phyloP scores from a whole-genome alignment of 768 basidiomycete species.

The Amanita phalloides region DNA sequence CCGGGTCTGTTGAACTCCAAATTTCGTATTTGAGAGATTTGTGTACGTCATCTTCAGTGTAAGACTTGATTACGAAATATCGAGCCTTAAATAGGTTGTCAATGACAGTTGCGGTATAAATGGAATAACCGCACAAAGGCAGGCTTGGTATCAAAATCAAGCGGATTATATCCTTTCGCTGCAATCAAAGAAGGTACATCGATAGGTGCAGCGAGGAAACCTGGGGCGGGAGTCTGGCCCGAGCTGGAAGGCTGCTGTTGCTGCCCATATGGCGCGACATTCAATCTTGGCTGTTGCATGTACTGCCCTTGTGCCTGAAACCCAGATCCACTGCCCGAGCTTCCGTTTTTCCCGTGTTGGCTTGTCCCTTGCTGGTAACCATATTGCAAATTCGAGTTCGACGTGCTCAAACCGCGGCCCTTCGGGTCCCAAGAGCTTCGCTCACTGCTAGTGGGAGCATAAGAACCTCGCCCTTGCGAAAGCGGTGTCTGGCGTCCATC shows the following conservation, averaged over 20 bases:
- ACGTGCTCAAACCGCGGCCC: slow-evolving; percentile 46
- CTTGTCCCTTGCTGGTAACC: slow-evolving; percentile 38
- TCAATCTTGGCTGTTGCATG: slow-evolving; percentile 37
- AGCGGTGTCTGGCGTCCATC: slow-evolving; percentile 58
- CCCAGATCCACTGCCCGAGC: slow-evolving; percentile 47
- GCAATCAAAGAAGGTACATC: slow-evolving; percentile 82
- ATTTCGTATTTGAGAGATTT: slow-evolving; percentile 97
- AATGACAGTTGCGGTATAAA: slow-evolving; percentile 2
- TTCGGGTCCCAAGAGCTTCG: slow-evolving; percentile 52
- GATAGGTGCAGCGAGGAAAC: slow-evolving; percentile 55
- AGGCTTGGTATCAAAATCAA: slow-evolving; percentile 73
- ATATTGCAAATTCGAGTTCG: slow-evolving; percentile 63
- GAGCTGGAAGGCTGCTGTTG: slow-evolving; percentile 14
- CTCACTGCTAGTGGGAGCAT: slow-evolving; percentile 7
- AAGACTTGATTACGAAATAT: slow-evolving; percentile 97
- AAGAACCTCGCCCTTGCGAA: slow-evolving; percentile 34
- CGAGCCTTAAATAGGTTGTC: slow-evolving; percentile 45
- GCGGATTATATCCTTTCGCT: slow-evolving; percentile 86
- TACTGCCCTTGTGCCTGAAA: slow-evolving; percentile 45
- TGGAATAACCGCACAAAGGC: slow-evolving; percentile 43
- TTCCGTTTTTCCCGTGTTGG: slow-evolving; percentile 21
- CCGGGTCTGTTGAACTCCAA: slow-evolving; percentile 95
- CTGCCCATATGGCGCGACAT: slow-evolving; percentile 25
- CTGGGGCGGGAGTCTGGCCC: slow-evolving; percentile 31
- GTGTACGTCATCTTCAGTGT: slow-evolving; percentile 98